Percentiles rank a stretch among this genome's conserved stretches.
These are phyloP conservation scores for Pichia sp. DNA, from an alignment of 1,139 yeast species.

Conservation along the genomic window DNA sequence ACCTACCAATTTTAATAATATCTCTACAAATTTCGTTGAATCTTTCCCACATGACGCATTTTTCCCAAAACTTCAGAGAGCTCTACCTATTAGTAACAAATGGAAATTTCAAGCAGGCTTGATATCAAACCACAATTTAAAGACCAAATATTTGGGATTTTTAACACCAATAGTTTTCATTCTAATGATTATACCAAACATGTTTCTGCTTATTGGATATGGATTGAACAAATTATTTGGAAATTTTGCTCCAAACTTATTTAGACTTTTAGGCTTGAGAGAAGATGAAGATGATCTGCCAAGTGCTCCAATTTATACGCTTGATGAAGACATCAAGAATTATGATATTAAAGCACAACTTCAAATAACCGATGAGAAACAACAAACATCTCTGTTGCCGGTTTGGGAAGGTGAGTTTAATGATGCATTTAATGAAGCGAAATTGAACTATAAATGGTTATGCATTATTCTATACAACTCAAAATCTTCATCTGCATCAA, in stretches of 20 bases:
- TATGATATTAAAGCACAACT: conserved; percentile 18
- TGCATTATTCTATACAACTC: conserved; percentile 37
- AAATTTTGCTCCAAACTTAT: conserved; percentile 26
- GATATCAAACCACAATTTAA: not conserved
- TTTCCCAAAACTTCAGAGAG: conserved; percentile 30
- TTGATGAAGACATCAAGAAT: conserved; percentile 16
- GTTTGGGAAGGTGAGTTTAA: conserved; percentile 35
- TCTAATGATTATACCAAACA: conserved; percentile 40
- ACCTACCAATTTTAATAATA: not conserved
- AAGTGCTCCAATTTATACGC: conserved; percentile 23
- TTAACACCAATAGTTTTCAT: conserved; percentile 36
- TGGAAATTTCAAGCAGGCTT: conserved; percentile 30
- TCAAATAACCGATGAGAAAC: conserved; percentile 14
- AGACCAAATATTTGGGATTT: conserved; percentile 3
- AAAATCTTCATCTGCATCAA: conserved; percentile 27
- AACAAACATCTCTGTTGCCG: conserved; percentile 9
- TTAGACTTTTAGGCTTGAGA: conserved; percentile 28
- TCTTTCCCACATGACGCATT: conserved; percentile 26
- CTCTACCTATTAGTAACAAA: conserved; percentile 32
- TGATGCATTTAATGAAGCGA: conserved; percentile 36
- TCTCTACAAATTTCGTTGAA: not conserved
- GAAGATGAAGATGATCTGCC: conserved; percentile 28
- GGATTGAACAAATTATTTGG: conserved; percentile 33
- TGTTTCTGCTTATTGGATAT: conserved; percentile 30
- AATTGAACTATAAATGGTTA: conserved; percentile 39